A percentile compares a stretch with the other conserved stretches of the same genome.
These are phyloP conservation scores for Didymella exigua DNA, from an alignment of 2,329 filamentous ascomycete species.

Conservation along the genomic window DNA sequence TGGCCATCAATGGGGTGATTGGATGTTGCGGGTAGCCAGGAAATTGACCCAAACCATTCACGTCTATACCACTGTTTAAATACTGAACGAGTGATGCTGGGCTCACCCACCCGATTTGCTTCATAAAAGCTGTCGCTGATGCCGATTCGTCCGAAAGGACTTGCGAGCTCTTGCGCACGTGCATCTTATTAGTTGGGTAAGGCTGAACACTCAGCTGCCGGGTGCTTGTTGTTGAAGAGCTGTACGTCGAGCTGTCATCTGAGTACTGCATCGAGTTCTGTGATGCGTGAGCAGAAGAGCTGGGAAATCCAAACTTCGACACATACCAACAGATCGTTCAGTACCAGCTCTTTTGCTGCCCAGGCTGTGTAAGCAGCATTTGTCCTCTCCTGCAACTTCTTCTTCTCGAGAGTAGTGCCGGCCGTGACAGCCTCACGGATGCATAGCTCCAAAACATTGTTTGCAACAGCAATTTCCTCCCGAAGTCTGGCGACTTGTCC, in stretches of 20 bases:
- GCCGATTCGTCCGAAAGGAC: constrained; percentile 1
- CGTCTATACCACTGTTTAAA: constrained; percentile 15
- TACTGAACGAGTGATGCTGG: constrained; percentile 18
- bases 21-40: constrained; percentile 16
- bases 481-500: constrained; percentile 8
- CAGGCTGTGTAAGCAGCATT: constrained; percentile 16
- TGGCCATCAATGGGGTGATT: constrained; percentile 17
- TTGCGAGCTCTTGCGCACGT: constrained; percentile 12
- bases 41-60: constrained; percentile 14
- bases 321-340: constrained; percentile 13
- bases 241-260: constrained; percentile 16
- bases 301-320: background rate
- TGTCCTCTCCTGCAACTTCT: constrained; percentile 15
- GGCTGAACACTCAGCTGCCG: constrained; percentile 12
- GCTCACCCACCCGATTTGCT: constrained; percentile 18
- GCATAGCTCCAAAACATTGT: constrained; percentile 16
- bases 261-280: constrained; percentile 15
- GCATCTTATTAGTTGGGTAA: constrained; percentile 13
- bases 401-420: constrained; percentile 11
- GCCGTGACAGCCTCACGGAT: constrained; percentile 16
- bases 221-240: constrained; percentile 3
- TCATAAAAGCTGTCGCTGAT: constrained; percentile 17
- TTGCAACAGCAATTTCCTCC: constrained; percentile 12
- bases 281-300: background rate
- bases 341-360: constrained; percentile 14